phyloP scores from a whole-genome alignment of 2,329 filamentous ascomycete genomes.

The Hypoxylon sp. region DNA sequence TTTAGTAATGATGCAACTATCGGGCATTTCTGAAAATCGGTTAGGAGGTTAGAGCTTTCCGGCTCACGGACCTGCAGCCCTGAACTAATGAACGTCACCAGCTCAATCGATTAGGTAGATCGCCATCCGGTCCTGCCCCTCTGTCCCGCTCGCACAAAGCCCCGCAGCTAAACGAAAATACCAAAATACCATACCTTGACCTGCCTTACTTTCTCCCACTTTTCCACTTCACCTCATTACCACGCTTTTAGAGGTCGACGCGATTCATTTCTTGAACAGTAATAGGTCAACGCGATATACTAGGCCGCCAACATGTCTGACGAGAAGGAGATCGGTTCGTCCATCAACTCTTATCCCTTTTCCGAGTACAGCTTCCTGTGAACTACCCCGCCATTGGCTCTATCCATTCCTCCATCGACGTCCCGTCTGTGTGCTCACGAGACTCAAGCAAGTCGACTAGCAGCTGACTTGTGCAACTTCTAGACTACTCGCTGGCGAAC shows the following conservation, averaged over 20 bases:
- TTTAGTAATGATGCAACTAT: conserved; percentile 11
- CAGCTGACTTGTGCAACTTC: conserved; percentile 40
- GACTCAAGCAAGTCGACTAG: conserved; percentile 24
- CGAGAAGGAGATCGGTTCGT: conserved; percentile 48
- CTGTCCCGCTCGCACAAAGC: conserved; percentile 44
- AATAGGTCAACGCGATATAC: conserved; percentile 12
- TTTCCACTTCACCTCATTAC: conserved; percentile 23
- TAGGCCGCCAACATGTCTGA: conserved; percentile 43
- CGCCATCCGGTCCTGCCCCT: conserved; percentile 35
- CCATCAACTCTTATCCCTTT: conserved; percentile 22
- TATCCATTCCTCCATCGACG: conserved; percentile 27
- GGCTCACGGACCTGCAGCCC: conserved; percentile 35
- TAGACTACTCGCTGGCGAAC: conserved; percentile 91
- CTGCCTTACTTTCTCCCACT: conserved; percentile 29
- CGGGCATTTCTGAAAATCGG: neutral
- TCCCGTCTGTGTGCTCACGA: conserved; percentile 27
- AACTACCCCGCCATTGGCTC: conserved; percentile 44
- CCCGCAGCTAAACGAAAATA: conserved; percentile 43
- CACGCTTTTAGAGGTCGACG: conserved; percentile 14
- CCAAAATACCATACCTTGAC: conserved; percentile 33
- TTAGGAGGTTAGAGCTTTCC: too few relatives aligned
- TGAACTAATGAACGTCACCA: conserved; percentile 39
- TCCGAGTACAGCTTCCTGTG: conserved; percentile 26
- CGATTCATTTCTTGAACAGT: conserved; percentile 16
- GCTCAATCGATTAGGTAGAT: conserved; percentile 26